Evolutionary conservation across 345 rosid genomes (phyloP), one percentile per base, ranked within the genome.

Genomic region (Clarkia xantiana): DNA sequence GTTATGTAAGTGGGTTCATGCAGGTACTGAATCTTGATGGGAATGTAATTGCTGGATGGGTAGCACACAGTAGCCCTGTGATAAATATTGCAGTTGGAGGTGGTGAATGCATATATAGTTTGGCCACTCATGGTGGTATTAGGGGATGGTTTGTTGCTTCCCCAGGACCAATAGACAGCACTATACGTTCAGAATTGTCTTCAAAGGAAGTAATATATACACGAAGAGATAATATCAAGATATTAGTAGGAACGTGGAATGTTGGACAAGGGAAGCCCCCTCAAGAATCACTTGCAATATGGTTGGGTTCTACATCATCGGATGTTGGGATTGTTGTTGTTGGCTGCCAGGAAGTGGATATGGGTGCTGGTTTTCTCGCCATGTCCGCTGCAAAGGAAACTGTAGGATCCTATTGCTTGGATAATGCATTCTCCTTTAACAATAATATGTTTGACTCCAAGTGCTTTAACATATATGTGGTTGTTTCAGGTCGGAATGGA

Each of bases 341-440:
- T 67, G 98, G 98, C 22, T 67, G 85, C 66, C 98, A 91, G 67
- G 98, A 91, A 61, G 93, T 91, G 11, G 98, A 91, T 49, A 91
- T 91, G 98, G 96, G 96, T 0, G 96, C 98, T 1, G 96, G 96
- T 58, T 91, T 91, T 66, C 90, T 91, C 29, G 98, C 98, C 44
- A 86, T 91, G 96, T 91, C 98, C 18, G 94, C 98, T 9, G 98
- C 98, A 20, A 91, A 91, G 65, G 98, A 91, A 78, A 79, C 96
- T 60, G 98, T 91, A 81, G 77, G 36, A 29, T 29, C 36, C 7
- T 1, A 29, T 7, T 29, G 36, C 36, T 29, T 29, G 5, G 36
- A 1, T 29, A 10, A 7, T 29, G 6, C 0, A 2, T 23, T 29
- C 36, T 29, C 36, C 36, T 29, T 29, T 29, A 3, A 29, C 8